Conservation (phyloP, 345 rosid genomes). For the Hibiscus mutabilis region DNA sequence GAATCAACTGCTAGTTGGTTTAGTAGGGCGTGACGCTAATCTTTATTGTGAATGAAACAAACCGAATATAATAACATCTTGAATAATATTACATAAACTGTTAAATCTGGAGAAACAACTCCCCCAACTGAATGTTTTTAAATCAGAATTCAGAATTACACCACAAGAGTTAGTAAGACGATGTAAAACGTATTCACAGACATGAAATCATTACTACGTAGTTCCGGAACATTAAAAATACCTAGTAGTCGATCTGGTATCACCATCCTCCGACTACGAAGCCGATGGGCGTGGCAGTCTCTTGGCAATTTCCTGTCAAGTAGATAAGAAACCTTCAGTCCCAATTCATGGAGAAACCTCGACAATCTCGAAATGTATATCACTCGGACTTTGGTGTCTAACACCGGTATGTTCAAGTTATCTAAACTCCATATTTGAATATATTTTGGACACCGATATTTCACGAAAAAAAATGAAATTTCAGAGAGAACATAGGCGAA, state of each 20-base stretch:
- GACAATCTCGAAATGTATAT: neutral
- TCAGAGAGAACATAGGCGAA: neutral
- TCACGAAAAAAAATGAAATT: neutral
- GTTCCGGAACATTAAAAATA: neutral
- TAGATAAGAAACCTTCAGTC: neutral
- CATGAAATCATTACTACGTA: neutral
- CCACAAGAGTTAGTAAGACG: neutral
- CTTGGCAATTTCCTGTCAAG: conserved; percentile 82
- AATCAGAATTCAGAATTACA: conserved; percentile 3
- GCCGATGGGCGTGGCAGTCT: conserved; percentile 66
- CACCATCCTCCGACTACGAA: conserved; percentile 33
- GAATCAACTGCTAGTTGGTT: too few species aligned
- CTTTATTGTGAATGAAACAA: too few species aligned
- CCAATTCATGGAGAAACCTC: neutral
- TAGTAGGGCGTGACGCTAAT: too few species aligned
- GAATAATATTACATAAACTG: neutral
- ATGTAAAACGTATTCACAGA: conserved; percentile 21
- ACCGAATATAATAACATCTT: too few species aligned
- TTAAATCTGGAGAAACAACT: neutral
- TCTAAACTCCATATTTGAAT: neutral
- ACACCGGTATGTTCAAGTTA: neutral
- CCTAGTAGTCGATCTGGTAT: conserved; percentile 3
- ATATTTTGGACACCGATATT: neutral
- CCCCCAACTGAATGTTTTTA: conserved; percentile 5
- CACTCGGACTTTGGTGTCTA: neutral